Conservation (phyloP, 2,329 filamentous ascomycete species). For the Pseudocercospora fijiensis region DNA sequence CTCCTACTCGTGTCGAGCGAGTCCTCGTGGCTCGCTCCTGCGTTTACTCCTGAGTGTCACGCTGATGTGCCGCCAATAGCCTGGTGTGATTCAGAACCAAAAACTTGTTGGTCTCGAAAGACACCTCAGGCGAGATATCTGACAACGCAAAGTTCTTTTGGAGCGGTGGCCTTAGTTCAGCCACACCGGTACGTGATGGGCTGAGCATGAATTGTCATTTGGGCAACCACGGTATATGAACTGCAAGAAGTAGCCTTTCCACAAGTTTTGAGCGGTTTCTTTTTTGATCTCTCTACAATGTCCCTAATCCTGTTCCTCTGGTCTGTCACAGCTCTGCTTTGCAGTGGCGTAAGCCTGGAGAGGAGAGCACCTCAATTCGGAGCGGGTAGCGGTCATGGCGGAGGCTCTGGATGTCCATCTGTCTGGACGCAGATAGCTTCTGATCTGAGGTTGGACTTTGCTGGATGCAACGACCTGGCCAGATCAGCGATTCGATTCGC, state of each 20-base stretch:
- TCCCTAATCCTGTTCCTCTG: not conserved
- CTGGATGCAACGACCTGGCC: not conserved
- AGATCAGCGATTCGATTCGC: constrained; percentile 33
- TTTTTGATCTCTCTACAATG: not conserved
- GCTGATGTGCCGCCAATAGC: not conserved
- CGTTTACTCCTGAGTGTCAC: not conserved
- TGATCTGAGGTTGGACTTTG: not conserved
- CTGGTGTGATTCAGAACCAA: not conserved
- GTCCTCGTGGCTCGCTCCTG: not conserved
- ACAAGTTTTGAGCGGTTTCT: not conserved
- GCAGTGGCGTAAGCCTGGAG: not conserved
- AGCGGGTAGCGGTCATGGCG: not conserved
- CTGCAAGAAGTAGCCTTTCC: not conserved
- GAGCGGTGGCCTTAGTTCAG: not conserved
- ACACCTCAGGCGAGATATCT: not conserved
- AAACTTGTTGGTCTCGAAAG: not conserved
- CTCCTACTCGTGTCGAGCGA: not conserved
- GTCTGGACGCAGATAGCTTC: constrained; percentile 2
- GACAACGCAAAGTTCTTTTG: not conserved
- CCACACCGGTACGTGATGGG: not conserved
- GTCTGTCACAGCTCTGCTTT: not conserved
- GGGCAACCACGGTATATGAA: not conserved
- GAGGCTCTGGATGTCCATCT: not conserved
- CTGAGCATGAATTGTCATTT: constrained; percentile 1
- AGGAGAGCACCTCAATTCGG: not conserved